Conservation (phyloP, 176 grass and related monocot species). For the Avena atlantica region DNA sequence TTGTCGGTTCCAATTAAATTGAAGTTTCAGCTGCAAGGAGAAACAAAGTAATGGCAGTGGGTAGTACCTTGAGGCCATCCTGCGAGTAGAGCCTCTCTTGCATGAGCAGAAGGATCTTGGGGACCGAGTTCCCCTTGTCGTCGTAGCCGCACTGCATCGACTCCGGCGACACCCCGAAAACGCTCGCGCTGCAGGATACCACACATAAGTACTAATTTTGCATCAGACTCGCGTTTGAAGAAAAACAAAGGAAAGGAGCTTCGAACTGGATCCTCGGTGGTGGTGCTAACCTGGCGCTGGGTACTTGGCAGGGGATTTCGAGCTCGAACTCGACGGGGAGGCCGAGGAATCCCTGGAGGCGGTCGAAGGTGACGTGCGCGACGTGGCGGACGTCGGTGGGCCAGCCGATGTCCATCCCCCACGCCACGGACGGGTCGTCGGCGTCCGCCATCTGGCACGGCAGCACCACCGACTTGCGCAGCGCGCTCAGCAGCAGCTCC, state of each 20-base stretch:
- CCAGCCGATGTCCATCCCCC: constrained; percentile 85
- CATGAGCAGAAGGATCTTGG: constrained; percentile 90
- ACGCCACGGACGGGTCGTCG: background rate
- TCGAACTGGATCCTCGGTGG: background rate
- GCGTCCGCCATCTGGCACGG: constrained; percentile 37
- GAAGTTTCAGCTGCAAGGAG: background rate
- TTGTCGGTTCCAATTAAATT: background rate
- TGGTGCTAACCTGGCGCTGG: constrained; percentile 69
- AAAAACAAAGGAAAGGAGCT: background rate
- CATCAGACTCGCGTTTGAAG: background rate
- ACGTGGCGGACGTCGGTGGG: constrained; percentile 92
- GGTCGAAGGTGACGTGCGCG: constrained; percentile 96
- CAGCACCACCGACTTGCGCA: constrained; percentile 22
- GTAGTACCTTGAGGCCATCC: constrained; percentile 73
- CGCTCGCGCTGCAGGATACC: constrained; percentile 58
- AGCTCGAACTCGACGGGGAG: constrained; percentile 92
- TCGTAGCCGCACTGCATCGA: constrained; percentile 90
- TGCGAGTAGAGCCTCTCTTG: constrained; percentile 70
- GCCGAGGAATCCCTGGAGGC: constrained; percentile 90
- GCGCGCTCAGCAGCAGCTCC: constrained; percentile 28
- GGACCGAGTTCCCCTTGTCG: constrained; percentile 75
- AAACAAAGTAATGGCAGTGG: background rate
- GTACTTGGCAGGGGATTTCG: constrained; percentile 76
- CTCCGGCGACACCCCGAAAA: constrained; percentile 78
- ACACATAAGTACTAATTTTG: background rate